Percentiles rank a stretch among this genome's conserved stretches.
phyloP scores from a whole-genome alignment of 1,284 basidiomycete species.

The Tremellales sp. region DNA sequence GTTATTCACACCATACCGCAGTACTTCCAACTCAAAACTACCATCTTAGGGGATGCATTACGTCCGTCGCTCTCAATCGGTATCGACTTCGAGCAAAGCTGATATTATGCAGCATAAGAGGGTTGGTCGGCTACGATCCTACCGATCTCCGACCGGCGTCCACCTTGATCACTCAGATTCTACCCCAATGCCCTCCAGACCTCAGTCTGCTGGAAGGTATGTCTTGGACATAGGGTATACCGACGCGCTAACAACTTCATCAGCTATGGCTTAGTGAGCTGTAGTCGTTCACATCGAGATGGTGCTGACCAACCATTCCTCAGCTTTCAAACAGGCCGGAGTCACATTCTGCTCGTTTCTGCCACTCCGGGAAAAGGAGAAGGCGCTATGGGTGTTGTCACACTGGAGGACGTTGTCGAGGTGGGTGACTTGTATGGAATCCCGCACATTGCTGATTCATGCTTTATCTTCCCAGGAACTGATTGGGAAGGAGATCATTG shows the following conservation, averaged over 20 bases:
- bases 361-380: constrained; percentile 67
- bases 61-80: constrained; percentile 7
- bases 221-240: constrained; percentile 1
- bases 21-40: background rate
- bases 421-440: too few species aligned
- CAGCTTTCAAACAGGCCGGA: constrained; percentile 82
- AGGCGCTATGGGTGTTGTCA: constrained; percentile 75
- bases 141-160: constrained; percentile 68
- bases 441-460: background rate
- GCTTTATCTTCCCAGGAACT: constrained; percentile 35
- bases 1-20: too few species aligned
- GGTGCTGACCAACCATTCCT: background rate
- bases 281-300: background rate
- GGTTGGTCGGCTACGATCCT: constrained; percentile 78
- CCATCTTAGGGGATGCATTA: constrained; percentile 24
- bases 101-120: constrained; percentile 21
- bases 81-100: constrained; percentile 1
- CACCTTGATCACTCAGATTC: constrained; percentile 63
- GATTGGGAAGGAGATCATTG: constrained; percentile 45
- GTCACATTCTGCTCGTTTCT: constrained; percentile 84
- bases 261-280: constrained; percentile 23
- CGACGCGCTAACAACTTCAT: background rate
- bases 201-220: constrained; percentile 52
- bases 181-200: constrained; percentile 59
- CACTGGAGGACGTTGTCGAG: constrained; percentile 53